Evolutionary conservation across 805 yeast species (phyloP), one percentile per base, ranked within the genome.

Genomic region (Saccharomyces jurei): DNA sequence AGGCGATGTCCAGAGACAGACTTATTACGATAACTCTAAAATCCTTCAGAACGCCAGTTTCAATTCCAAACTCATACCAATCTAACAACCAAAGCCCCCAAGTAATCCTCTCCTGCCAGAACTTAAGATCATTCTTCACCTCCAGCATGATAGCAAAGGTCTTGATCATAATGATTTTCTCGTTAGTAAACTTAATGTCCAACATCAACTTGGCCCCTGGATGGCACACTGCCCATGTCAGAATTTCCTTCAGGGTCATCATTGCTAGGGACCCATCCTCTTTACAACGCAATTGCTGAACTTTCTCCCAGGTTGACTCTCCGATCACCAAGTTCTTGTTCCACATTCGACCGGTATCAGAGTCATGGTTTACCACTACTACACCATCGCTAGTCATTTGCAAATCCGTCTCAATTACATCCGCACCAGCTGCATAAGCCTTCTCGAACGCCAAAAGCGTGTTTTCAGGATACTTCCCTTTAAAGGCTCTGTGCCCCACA

Each of bases 311-410:
- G 54, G 65, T 51, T 0, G 77, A 68, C 3, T 74, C 70, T 11
- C 69, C 65, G 54, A 81, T 77, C 6, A 61, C 63, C 47, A 64
- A 54, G 41, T 75, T 64, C 41, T 66, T 62, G 52, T 77, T 71
- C 70, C 79, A 82, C 41, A 76, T 72, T 52, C 86, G 73, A 4
- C 76, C 77, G 0, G 84, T 75, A 50, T 64, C 67, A 3, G 75
- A 68, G 55, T 82, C 86, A 59, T 82, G 87, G 57, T 78, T 77
- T 50, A 82, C 70, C 21, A 82, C 81, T 2, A 81, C 75, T 4
- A 71, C 71, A n/a, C 80, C 80, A 60, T 82, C 87, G 2, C 63
- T 60, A 0, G 83, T 71, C 56, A 81, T 71, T 61, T 81, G 86
- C 30, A 82, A 66, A 61, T 82, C 87, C 17, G 82, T 77, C 63